Base-by-base conservation (phyloP, 257 asterid genomes). In the Solanum tacnaense region DNA sequence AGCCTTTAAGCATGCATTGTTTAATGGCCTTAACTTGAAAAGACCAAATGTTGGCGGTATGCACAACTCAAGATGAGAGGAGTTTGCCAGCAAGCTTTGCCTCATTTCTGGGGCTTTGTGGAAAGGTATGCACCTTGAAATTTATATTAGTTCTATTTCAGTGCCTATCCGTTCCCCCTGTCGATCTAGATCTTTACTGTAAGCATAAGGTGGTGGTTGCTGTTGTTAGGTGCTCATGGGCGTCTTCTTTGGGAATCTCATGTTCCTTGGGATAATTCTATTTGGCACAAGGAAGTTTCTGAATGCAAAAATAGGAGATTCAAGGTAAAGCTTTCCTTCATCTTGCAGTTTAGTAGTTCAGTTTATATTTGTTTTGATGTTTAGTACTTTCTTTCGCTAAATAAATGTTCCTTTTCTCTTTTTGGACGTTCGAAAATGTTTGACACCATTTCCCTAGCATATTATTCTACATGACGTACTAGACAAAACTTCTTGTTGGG, bases 31-130 rank as follows among this genome's bases (percentile, higher is more conserved):
- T 91, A 96, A 87, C 96, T 89, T 62, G 83, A 84, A 31, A 86
- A 95, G 99, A 94, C 86, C 90, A 91, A 90, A 90, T 89, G 86
- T 91, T 92, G 96, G 92, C 87, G 39, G 90, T 93, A 87, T 89
- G 90, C 88, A 89, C 88, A 73, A 91, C 71, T 75, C 92, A 88
- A 83, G 89, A 85, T 84, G 94, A 92, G 85, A 74, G 87, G 91
- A 73, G 46, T 88, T 89, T 87, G 27, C 89, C 92, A 20, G 84
- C 41, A 41, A 87, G 88, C 89, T 89, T 86, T 89, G 73, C 85
- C 88, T 92, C 94, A 73, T 87, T 92, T 78, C 29, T 89, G 32
- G 65, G 90, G 90, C 91, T 76, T 62, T 89, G 87, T 60, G 93
- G 91, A 86, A 92, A 95, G 98, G 98, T 96, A 88, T 29, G 88